Conservation (phyloP, 1,284 basidiomycete species). For the Sanghuangporus weigelae region DNA sequence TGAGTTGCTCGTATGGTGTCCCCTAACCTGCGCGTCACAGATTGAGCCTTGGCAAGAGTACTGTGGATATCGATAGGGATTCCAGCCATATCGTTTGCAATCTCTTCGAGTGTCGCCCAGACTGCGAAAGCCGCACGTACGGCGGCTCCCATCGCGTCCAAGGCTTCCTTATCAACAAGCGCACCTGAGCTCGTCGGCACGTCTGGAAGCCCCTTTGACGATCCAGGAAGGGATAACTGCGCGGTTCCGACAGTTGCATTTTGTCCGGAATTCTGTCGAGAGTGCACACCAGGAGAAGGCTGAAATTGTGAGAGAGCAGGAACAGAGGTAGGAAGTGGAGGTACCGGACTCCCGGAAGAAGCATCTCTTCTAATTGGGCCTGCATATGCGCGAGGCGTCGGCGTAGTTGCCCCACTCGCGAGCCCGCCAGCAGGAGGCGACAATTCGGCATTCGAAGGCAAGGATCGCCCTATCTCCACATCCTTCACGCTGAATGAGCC, state of each 20-base stretch:
- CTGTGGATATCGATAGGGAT: constrained; percentile 40
- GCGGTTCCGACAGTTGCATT: constrained; percentile 1
- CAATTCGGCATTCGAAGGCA: constrained; percentile 60
- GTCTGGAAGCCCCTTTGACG: constrained; percentile 29
- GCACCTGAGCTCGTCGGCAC: constrained; percentile 44
- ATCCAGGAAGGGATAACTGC: constrained; percentile 28
- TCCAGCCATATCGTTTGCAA: constrained; percentile 42
- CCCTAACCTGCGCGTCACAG: constrained; percentile 51
- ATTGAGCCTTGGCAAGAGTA: constrained; percentile 49
- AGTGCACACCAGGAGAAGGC: constrained; percentile 4
- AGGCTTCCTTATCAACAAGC: constrained; percentile 62
- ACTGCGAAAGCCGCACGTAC: constrained; percentile 66
- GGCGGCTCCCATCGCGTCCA: constrained; percentile 62
- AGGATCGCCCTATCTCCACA: constrained; percentile 79
- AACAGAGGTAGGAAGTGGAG: constrained; percentile 51
- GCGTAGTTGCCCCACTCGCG: constrained; percentile 29
- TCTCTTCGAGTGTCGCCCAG: constrained; percentile 66
- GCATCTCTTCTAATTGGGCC: not conserved
- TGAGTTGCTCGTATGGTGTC: constrained; percentile 49
- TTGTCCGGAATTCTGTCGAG: constrained; percentile 13
- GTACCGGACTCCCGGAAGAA: constrained; percentile 38
- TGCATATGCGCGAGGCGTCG: constrained; percentile 34
- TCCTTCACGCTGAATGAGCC: constrained; percentile 92
- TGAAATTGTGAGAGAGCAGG: constrained; percentile 24
- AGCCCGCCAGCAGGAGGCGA: constrained; percentile 24